phyloP scores from a whole-genome alignment of 305 asterid species.

The Fraxinus greggii region DNA sequence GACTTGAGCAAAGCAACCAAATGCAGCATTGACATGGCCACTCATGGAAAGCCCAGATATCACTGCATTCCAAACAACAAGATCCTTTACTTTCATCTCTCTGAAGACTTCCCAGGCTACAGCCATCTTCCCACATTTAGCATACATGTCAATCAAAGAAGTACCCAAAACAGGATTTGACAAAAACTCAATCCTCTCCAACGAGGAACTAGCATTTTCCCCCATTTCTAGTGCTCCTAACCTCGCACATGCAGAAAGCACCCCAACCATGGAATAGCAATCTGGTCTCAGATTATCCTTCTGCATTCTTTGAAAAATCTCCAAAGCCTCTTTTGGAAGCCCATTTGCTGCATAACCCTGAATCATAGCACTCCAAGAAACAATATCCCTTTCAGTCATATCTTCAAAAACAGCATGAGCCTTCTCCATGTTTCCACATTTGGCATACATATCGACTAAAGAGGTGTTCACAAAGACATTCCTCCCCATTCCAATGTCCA shows the following conservation, averaged over 20 bases:
- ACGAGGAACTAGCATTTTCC: conserved; percentile 46
- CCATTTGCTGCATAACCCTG: conserved; percentile 77
- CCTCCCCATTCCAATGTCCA: conserved; percentile 46
- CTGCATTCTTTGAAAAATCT: conserved; percentile 46
- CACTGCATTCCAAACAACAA: conserved; percentile 54
- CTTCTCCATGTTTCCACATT: conserved; percentile 58
- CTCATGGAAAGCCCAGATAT: conserved; percentile 62
- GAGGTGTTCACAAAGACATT: conserved; percentile 62
- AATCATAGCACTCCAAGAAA: conserved; percentile 72
- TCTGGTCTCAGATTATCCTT: conserved; percentile 44
- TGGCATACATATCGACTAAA: conserved; percentile 62
- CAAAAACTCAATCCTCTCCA: conserved; percentile 47
- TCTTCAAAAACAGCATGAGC: conserved; percentile 61
- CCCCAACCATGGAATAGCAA: conserved; percentile 61
- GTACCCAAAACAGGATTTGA: conserved; percentile 61
- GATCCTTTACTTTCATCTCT: conserved; percentile 51
- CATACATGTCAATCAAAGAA: conserved; percentile 61
- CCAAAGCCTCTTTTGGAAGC: conserved; percentile 63
- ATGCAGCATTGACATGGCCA: conserved; percentile 54
- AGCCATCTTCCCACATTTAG: conserved; percentile 62
- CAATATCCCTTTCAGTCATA: conserved; percentile 61
- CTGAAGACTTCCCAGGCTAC: conserved; percentile 52
- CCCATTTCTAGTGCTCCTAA: conserved; percentile 66
- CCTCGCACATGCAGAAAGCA: conserved; percentile 69
- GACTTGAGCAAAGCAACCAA: conserved; percentile 51